Evolutionary conservation across 768 basidiomycete species (phyloP).

Genomic region (Boletus vinaceobasis): DNA sequence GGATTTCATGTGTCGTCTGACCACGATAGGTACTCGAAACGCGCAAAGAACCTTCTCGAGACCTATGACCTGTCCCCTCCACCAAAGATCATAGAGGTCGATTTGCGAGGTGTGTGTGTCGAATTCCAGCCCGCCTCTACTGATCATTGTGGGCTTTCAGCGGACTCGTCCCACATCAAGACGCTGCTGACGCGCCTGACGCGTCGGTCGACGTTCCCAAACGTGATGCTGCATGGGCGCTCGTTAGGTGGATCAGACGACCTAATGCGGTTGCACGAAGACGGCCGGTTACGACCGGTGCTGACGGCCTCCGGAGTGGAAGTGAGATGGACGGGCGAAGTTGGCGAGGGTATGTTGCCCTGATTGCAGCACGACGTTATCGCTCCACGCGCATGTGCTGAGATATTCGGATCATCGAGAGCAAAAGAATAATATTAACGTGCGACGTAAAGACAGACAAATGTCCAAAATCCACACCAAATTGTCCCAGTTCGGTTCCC

Average conservation of each 20-base stretch:
- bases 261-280: conserved; percentile 45
- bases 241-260: conserved; percentile 68
- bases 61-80: conserved; percentile 58
- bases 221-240: conserved; percentile 60
- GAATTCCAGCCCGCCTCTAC: not conserved
- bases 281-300: conserved; percentile 40
- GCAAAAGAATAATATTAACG: not conserved
- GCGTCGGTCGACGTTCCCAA: conserved; percentile 68
- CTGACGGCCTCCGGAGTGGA: conserved; percentile 47
- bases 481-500: not conserved
- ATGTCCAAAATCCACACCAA: not conserved
- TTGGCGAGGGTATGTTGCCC: not conserved
- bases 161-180: conserved; percentile 63
- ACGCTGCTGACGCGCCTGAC: conserved; percentile 64
- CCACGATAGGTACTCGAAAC: conserved; percentile 25
- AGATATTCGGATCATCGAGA: too few relatives aligned
- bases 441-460: conserved; percentile 5
- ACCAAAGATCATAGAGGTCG: conserved; percentile 73
- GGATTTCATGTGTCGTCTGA: not conserved
- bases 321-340: conserved; percentile 24
- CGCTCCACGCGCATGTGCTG: not conserved
- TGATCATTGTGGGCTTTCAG: conserved; percentile 30
- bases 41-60: conserved; percentile 47
- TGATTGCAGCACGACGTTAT: not conserved
- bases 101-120: conserved; percentile 52